phyloP scores from a whole-genome alignment of 2,329 filamentous ascomycete genomes.

The Plectosphaerella cucumerina region DNA sequence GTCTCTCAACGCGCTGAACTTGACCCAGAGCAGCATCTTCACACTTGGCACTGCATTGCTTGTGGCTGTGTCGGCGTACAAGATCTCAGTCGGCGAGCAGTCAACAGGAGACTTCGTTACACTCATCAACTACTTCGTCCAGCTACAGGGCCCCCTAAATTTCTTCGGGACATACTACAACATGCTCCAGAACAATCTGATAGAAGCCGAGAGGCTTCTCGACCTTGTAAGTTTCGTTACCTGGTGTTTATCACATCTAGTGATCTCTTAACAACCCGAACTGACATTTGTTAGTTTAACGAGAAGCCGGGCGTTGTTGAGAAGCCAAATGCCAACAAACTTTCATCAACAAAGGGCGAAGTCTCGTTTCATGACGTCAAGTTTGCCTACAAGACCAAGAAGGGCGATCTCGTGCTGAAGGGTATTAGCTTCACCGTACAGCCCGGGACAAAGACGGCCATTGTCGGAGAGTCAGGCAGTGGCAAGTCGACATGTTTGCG shows the following conservation, averaged over 20 bases:
- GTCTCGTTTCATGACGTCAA: constrained; percentile 37
- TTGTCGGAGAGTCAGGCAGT: constrained; percentile 41
- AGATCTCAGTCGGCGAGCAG: constrained; percentile 51
- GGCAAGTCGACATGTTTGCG: constrained; percentile 46
- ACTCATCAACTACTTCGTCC: constrained; percentile 55
- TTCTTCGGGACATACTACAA: constrained; percentile 52
- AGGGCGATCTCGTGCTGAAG: constrained; percentile 29
- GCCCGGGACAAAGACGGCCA: constrained; percentile 40
- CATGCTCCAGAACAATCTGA: constrained; percentile 40
- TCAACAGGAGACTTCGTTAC: constrained; percentile 53
- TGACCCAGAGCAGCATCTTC: constrained; percentile 60
- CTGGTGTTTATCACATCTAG: no score
- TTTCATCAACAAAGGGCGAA: constrained; percentile 29
- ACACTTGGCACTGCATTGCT: constrained; percentile 56
- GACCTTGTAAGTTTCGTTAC: constrained; percentile 28
- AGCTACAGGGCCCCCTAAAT: constrained; percentile 56
- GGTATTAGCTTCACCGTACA: constrained; percentile 35
- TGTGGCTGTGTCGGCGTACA: constrained; percentile 58
- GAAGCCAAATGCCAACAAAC: constrained; percentile 28
- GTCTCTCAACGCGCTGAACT: constrained; percentile 55
- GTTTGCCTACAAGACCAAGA: constrained; percentile 37
- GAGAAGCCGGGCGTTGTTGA: constrained; percentile 38
- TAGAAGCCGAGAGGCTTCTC: constrained; percentile 40
- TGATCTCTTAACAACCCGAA: rapidly evolving
- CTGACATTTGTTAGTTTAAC: constrained; percentile 29